Percentiles rank a stretch among this genome's conserved stretches.
These are phyloP conservation scores for Eutrema salsugineum DNA, from an alignment of 441 rosid species.

Conservation along the genomic window DNA sequence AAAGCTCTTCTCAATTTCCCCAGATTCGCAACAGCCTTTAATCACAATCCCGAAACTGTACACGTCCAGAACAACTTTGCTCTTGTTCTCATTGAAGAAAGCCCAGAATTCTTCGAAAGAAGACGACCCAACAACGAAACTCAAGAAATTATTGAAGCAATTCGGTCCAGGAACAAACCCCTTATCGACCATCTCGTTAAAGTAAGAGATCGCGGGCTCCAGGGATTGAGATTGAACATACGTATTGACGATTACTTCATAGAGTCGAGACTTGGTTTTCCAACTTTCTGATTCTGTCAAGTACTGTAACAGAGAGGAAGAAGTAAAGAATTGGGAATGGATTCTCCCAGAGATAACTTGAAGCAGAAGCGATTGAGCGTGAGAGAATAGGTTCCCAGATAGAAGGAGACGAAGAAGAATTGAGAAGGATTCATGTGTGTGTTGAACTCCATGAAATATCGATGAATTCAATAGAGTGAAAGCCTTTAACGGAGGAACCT, in stretches of 20 bases:
- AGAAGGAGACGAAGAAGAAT: constrained; percentile 45
- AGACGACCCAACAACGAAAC: constrained; percentile 36
- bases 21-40: constrained; percentile 63
- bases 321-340: constrained; percentile 41
- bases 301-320: constrained; percentile 42
- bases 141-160: constrained; percentile 45
- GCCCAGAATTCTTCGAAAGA: constrained; percentile 44
- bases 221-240: constrained; percentile 43
- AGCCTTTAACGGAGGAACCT: constrained; percentile 49
- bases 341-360: constrained; percentile 46
- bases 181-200: constrained; percentile 45
- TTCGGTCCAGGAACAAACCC: constrained; percentile 42
- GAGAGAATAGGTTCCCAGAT: constrained; percentile 31
- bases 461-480: constrained; percentile 45
- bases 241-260: constrained; percentile 48
- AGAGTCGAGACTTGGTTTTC: constrained; percentile 31
- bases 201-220: constrained; percentile 42
- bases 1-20: constrained; percentile 50
- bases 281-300: constrained; percentile 30
- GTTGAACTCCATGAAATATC: constrained; percentile 37
- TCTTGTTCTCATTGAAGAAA: constrained; percentile 38
- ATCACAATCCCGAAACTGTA: constrained; percentile 71
- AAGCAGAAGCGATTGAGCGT: constrained; percentile 50
- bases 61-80: constrained; percentile 41
- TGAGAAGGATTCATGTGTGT: constrained; percentile 45